Conservation (phyloP, 2,329 filamentous ascomycete genomes). For the Hirsutella rhossiliensis region DNA sequence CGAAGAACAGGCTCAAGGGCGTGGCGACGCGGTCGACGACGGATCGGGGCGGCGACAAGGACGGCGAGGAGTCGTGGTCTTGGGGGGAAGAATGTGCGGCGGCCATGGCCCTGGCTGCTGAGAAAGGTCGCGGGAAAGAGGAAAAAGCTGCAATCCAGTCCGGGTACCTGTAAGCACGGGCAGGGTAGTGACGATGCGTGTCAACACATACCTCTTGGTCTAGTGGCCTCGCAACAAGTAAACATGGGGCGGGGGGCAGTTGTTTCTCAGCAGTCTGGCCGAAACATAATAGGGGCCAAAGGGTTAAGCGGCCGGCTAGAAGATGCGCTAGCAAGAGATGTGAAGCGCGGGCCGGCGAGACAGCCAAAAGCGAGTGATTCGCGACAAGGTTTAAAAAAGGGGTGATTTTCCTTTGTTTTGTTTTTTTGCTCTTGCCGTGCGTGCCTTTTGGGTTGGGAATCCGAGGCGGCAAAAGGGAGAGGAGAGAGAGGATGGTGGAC, state of each 20-base stretch:
- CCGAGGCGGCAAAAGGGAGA: no score
- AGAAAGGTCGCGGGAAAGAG: not conserved
- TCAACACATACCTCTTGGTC: not conserved
- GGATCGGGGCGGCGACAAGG: conserved; percentile 3
- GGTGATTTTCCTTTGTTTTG: no score
- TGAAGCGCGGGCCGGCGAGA: not conserved
- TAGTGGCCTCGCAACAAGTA: not conserved
- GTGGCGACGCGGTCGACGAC: conserved; percentile 9
- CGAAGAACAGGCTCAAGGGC: conserved; percentile 8
- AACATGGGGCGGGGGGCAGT: not conserved
- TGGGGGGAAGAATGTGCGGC: not conserved
- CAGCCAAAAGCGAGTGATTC: no score
- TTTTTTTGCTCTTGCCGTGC: no score
- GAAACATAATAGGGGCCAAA: not conserved
- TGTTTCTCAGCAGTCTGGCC: not conserved
- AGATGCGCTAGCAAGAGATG: not conserved
- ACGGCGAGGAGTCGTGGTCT: conserved; percentile 1
- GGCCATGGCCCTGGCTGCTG: not conserved
- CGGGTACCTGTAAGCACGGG: not conserved
- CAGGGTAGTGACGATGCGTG: no score
- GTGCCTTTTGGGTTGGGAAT: no score
- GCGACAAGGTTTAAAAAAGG: no score
- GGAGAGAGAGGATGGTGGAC: no score
- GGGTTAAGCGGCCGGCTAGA: not conserved
- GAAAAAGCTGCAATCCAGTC: not conserved